Evolutionary conservation across 371 early-diverging fungal species (phyloP).

Genomic region (Rhizopus stolonifer): DNA sequence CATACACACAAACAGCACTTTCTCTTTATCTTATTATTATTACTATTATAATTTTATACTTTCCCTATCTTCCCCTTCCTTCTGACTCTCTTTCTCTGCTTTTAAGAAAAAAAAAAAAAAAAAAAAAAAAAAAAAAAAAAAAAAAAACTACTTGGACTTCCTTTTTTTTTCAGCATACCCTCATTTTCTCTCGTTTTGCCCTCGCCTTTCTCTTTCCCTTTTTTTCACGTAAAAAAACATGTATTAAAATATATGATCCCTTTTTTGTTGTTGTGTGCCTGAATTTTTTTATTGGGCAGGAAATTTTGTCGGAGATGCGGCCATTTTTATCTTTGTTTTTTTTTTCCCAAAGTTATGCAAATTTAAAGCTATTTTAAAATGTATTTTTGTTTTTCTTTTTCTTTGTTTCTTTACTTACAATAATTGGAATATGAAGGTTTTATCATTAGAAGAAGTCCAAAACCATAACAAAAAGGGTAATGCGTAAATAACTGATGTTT

Average conservation of each 20-base stretch:
- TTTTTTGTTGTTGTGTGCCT: constrained; percentile 1
- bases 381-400: constrained; percentile 3
- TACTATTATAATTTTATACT: background rate
- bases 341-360: background rate
- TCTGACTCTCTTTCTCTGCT: constrained; percentile 5
- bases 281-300: background rate
- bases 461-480: constrained; percentile 64
- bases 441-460: constrained; percentile 60
- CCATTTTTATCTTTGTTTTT: background rate
- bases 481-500: background rate
- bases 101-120: constrained; percentile 3
- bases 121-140: too few relatives aligned
- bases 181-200: background rate
- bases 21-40: background rate
- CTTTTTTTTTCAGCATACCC: constrained; percentile 26
- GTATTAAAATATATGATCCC: background rate
- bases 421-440: background rate
- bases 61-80: constrained; percentile 9
- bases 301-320: constrained; percentile 1
- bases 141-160: too few relatives aligned
- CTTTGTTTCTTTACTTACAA: constrained; percentile 9
- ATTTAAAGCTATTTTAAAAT: background rate
- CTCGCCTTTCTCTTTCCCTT: background rate
- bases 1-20: constrained; percentile 1
- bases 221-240: background rate